Evolutionary conservation across 2,329 filamentous ascomycete genomes (phyloP).

Genomic region (Beauveria brongniartii): DNA sequence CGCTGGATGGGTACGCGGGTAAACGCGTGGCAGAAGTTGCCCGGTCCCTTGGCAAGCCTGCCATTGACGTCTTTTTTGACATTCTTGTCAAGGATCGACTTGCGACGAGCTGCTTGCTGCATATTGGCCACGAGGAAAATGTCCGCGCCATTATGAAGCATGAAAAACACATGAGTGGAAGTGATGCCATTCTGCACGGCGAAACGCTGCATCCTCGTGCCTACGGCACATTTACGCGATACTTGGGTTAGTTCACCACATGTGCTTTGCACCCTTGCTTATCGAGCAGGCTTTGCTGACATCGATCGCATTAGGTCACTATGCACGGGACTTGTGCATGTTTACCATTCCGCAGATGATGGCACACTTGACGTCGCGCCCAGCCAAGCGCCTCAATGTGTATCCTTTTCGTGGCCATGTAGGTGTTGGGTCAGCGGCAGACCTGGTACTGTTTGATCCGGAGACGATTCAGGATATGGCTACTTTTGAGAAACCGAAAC

Average conservation of each 20-base stretch:
- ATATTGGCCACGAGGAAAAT: conserved; percentile 19
- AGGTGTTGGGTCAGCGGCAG: conserved; percentile 17
- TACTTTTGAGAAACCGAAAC: conserved; percentile 17
- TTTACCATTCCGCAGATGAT: conserved; percentile 17
- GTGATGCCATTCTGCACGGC: conserved; percentile 19
- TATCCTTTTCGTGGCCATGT: conserved; percentile 17
- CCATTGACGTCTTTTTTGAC: conserved; percentile 18
- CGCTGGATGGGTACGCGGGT: conserved; percentile 15
- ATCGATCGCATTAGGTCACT: conserved; percentile 13
- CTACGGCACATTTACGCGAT: conserved; percentile 19
- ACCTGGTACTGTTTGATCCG: conserved; percentile 18
- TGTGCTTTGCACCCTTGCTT: neutral
- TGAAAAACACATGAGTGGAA: conserved; percentile 18
- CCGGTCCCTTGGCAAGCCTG: conserved; percentile 2
- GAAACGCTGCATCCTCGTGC: conserved; percentile 18
- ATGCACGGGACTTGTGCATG: conserved; percentile 17
- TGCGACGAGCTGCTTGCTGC: conserved; percentile 18
- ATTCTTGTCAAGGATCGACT: conserved; percentile 17
- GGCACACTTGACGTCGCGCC: conserved; percentile 18
- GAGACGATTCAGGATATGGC: conserved; percentile 16
- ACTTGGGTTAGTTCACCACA: conserved; percentile 13
- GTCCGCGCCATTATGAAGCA: conserved; percentile 19
- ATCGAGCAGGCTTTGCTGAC: too few species aligned
- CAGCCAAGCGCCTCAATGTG: conserved; percentile 17
- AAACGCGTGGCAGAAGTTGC: conserved; percentile 16